These are phyloP conservation scores for Chloromonas sp. DNA, from an alignment of 163 green algal genomes.

Conservation along the genomic window DNA sequence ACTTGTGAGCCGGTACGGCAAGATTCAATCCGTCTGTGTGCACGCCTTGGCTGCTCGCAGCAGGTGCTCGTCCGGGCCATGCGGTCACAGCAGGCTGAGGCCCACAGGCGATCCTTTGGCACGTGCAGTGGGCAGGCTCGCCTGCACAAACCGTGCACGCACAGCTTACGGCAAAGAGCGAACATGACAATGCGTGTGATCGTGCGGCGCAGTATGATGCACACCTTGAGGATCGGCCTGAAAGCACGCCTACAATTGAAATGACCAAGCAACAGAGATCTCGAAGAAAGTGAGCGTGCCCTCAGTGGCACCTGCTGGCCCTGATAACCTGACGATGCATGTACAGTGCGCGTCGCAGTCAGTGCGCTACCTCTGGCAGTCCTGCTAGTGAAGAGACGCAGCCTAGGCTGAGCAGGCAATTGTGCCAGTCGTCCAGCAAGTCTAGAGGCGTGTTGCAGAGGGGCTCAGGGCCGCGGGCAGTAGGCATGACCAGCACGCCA, in stretches of 20 bases:
- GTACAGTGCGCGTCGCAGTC: no score
- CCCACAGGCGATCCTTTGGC: not conserved
- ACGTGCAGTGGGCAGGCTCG: not conserved
- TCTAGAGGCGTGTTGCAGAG: slow-evolving; percentile 30
- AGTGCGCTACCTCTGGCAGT: slow-evolving; percentile 68
- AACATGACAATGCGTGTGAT: not conserved
- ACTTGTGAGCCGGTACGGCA: no score
- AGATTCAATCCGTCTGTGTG: no score
- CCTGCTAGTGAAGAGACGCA: slow-evolving; percentile 69
- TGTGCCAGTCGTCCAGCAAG: slow-evolving; percentile 61
- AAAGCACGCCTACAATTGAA: no score
- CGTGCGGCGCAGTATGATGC: not conserved
- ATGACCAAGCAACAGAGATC: no score
- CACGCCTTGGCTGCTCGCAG: not conserved
- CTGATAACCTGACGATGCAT: no score
- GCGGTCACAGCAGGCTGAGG: not conserved
- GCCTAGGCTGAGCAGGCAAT: slow-evolving; percentile 63
- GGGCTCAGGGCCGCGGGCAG: slow-evolving; percentile 58
- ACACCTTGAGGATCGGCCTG: not conserved
- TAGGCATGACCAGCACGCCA: slow-evolving; percentile 65
- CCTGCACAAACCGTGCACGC: not conserved
- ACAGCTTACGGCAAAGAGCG: not conserved
- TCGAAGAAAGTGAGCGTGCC: not conserved
- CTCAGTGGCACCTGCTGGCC: not conserved
- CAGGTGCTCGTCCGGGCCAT: not conserved